Conservation (phyloP, 441 rosid species). For the Pelargonium fulgidum region DNA sequence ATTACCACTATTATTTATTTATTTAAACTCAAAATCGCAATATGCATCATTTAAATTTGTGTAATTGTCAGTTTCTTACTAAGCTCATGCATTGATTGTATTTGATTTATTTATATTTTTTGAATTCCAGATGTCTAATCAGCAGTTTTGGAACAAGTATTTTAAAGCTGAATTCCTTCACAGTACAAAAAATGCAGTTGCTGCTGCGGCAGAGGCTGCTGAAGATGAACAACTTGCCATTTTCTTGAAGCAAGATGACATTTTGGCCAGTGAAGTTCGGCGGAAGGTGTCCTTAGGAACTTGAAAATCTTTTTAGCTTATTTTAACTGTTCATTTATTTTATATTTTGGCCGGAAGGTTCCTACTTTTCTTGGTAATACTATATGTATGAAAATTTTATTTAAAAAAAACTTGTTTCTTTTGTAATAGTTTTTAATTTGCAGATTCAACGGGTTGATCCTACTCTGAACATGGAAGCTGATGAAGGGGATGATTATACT, state of each 20-base stretch:
- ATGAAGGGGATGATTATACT: constrained; percentile 82
- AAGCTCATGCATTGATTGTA: not conserved
- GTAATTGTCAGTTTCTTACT: not conserved
- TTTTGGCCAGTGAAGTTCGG: constrained; percentile 67
- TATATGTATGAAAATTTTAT: constrained; percentile 14
- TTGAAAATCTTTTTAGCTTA: constrained; percentile 4
- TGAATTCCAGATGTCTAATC: constrained; percentile 63
- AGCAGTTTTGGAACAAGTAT: constrained; percentile 81
- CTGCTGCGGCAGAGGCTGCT: constrained; percentile 91
- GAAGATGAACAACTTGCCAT: constrained; percentile 94
- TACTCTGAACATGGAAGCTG: constrained; percentile 90
- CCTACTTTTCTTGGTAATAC: constrained; percentile 8
- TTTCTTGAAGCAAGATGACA: constrained; percentile 79
- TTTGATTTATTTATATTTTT: constrained; percentile 13
- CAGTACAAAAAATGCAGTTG: constrained; percentile 54
- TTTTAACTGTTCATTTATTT: constrained; percentile 6
- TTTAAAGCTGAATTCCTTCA: constrained; percentile 89
- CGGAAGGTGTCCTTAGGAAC: constrained; percentile 44
- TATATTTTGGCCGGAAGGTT: constrained; percentile 1
- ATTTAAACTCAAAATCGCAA: not conserved
- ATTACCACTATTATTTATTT: not conserved
- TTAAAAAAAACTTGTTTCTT: not conserved
- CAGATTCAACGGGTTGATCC: constrained; percentile 89
- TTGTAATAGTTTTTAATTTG: constrained; percentile 18
- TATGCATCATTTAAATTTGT: constrained; percentile 10